These are phyloP conservation scores for Didymella sp. DNA, from an alignment of 2,329 filamentous ascomycete species.

Conservation along the genomic window DNA sequence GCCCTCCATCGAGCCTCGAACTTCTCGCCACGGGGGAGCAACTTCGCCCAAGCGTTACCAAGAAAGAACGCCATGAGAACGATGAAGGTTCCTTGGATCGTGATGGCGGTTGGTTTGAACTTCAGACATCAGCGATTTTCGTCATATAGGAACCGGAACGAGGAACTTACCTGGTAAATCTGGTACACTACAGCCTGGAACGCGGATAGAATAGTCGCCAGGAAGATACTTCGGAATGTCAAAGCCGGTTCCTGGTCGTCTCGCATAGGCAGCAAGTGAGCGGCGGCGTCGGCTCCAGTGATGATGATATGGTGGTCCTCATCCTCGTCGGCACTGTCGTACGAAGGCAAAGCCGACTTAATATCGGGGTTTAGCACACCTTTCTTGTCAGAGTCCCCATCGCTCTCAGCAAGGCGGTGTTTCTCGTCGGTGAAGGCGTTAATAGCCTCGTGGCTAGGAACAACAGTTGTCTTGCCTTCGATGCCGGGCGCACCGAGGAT, in stretches of 20 bases:
- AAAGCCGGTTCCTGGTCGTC: constrained; percentile 21
- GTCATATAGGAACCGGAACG: not conserved
- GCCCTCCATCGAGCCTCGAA: constrained; percentile 26
- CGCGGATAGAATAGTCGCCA: constrained; percentile 20
- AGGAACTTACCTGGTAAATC: constrained; percentile 19
- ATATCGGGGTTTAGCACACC: constrained; percentile 20
- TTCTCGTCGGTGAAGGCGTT: constrained; percentile 24
- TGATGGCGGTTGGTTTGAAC: constrained; percentile 25
- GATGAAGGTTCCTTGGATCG: constrained; percentile 27
- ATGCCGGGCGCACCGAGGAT: constrained; percentile 20
- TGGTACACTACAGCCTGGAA: constrained; percentile 27
- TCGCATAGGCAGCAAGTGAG: constrained; percentile 23
- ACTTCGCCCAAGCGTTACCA: constrained; percentile 21
- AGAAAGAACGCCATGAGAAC: constrained; percentile 26
- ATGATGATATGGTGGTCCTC: constrained; percentile 22
- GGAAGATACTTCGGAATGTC: constrained; percentile 21
- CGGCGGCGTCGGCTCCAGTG: constrained; percentile 26
- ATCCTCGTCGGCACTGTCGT: constrained; percentile 14
- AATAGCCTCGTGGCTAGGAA: constrained; percentile 21
- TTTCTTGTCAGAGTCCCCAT: constrained; percentile 16
- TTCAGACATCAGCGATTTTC: constrained; percentile 3
- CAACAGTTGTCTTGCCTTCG: constrained; percentile 20
- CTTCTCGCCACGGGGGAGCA: constrained; percentile 24
- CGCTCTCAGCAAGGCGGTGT: constrained; percentile 11
- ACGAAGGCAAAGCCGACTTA: constrained; percentile 17